phyloP scores from a whole-genome alignment of 352 stramenopile genomes.

The Globisporangium spiculum region DNA sequence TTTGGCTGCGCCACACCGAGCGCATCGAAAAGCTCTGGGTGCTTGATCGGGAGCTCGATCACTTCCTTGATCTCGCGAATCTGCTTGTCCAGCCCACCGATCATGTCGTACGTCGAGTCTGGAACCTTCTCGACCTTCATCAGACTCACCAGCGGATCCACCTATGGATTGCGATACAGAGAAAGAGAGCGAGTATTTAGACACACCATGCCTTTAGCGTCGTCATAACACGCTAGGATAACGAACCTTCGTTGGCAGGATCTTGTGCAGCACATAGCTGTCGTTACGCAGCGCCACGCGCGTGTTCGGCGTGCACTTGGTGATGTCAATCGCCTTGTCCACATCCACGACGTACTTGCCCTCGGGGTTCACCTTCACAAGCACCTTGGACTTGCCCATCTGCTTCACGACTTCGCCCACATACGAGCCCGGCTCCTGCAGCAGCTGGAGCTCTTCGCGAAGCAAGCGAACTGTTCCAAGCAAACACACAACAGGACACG shows the following conservation, averaged over 20 bases:
- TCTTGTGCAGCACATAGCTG: slow-evolving; percentile 99
- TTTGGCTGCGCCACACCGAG: slow-evolving; percentile 99
- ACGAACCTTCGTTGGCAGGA: slow-evolving; percentile 96
- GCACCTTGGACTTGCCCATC: slow-evolving; percentile 99
- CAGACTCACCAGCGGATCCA: slow-evolving; percentile 91
- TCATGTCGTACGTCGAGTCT: slow-evolving; percentile 99
- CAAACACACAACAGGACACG: slow-evolving; percentile 1
- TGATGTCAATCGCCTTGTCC: slow-evolving; percentile 95
- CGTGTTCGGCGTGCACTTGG: slow-evolving; percentile 98
- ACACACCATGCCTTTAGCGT: neutral
- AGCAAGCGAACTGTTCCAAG: slow-evolving; percentile 91
- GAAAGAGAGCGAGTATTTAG: neutral
- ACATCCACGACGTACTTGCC: slow-evolving; percentile 99
- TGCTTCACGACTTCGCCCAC: slow-evolving; percentile 99
- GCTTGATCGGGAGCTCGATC: slow-evolving; percentile 99
- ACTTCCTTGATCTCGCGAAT: slow-evolving; percentile 99
- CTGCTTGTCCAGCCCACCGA: slow-evolving; percentile 99
- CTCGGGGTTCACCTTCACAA: slow-evolving; percentile 99
- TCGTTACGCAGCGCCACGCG: slow-evolving; percentile 98
- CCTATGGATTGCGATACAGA: slow-evolving; percentile 17
- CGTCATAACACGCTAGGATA: neutral
- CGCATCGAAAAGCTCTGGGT: slow-evolving; percentile 99
- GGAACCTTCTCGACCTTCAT: slow-evolving; percentile 99
- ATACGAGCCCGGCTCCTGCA: slow-evolving; percentile 98
- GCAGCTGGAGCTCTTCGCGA: slow-evolving; percentile 97